A percentile compares a stretch with the other conserved stretches of the same genome.
Conservation (phyloP, 108 stramenopile genomes). For the Cyclotella atomus region DNA sequence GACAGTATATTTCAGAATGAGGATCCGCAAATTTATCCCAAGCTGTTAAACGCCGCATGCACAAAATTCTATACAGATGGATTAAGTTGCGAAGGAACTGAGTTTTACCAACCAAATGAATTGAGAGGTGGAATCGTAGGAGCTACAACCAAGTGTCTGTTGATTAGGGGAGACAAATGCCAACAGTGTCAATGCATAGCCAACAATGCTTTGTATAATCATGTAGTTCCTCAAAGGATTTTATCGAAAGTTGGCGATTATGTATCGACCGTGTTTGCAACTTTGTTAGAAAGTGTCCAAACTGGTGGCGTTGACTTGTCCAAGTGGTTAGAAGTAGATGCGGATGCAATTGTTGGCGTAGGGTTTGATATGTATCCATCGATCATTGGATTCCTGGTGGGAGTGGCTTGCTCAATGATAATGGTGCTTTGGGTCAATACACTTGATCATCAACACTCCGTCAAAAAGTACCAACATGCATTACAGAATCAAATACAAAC, state of each 20-base stretch:
- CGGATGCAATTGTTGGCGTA: background rate
- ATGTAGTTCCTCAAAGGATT: conserved; percentile 16
- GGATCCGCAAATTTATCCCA: conserved; percentile 7
- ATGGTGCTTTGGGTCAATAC: conserved; percentile 4
- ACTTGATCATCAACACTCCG: conserved; percentile 14
- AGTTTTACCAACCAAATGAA: conserved; percentile 19
- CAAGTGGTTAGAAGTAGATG: conserved; percentile 14
- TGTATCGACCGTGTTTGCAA: conserved; percentile 16
- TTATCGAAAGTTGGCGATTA: background rate
- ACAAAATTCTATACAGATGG: conserved; percentile 3
- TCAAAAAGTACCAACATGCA: conserved; percentile 12
- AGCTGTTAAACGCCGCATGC: conserved; percentile 11
- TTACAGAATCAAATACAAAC: background rate
- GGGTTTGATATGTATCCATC: conserved; percentile 17
- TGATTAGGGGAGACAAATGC: conserved; percentile 18
- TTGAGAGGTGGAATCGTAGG: background rate
- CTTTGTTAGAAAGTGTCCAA: conserved; percentile 5
- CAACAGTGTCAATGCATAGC: conserved; percentile 17
- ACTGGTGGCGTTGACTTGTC: conserved; percentile 2
- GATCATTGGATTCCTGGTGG: conserved; percentile 21
- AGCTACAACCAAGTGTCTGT: conserved; percentile 10
- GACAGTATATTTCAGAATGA: conserved; percentile 22
- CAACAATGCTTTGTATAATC: conserved; percentile 19
- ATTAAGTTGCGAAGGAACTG: conserved; percentile 6
- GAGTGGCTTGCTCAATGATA: conserved; percentile 11